Conservation (phyloP, 1,284 basidiomycete genomes). For the Bjerkandera adusta region DNA sequence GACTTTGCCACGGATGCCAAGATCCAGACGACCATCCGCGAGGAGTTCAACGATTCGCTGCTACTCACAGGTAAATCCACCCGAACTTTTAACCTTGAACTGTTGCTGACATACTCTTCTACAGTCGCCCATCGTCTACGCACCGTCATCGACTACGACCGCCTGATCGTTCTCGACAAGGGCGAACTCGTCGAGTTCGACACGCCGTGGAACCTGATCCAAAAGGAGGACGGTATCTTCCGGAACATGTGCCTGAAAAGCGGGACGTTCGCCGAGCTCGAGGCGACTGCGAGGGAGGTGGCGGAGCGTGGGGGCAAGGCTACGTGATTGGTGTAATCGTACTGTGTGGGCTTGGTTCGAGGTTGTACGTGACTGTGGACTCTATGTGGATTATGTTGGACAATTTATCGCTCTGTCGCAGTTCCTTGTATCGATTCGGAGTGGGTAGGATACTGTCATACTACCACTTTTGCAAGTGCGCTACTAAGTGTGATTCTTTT, state of each 20-base stretch:
- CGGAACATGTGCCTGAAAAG: conserved; percentile 81
- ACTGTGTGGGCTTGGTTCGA: too few species aligned
- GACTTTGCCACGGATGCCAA: conserved; percentile 75
- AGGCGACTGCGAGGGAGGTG: conserved; percentile 52
- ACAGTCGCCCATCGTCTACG: conserved; percentile 68
- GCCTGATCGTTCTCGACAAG: conserved; percentile 79
- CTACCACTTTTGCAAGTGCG: too few species aligned
- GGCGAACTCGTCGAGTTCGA: conserved; percentile 83
- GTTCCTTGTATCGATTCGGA: too few species aligned
- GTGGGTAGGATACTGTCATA: too few species aligned
- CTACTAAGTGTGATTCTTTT: too few species aligned
- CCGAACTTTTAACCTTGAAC: conserved; percentile 2
- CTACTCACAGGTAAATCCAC: conserved; percentile 50
- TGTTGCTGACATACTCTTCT: neutral
- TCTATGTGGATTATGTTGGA: too few species aligned
- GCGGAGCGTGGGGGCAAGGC: conserved; percentile 18
- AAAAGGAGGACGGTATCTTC: conserved; percentile 74
- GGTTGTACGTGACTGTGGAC: too few species aligned
- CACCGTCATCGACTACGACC: conserved; percentile 78
- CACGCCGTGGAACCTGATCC: conserved; percentile 75
- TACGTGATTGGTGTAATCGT: neutral
- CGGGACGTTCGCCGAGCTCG: conserved; percentile 71
- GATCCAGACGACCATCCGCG: conserved; percentile 79
- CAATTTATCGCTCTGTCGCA: too few species aligned
- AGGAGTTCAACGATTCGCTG: conserved; percentile 69